Conservation (phyloP, 441 rosid species). For the Pelargonium cotyledonis region DNA sequence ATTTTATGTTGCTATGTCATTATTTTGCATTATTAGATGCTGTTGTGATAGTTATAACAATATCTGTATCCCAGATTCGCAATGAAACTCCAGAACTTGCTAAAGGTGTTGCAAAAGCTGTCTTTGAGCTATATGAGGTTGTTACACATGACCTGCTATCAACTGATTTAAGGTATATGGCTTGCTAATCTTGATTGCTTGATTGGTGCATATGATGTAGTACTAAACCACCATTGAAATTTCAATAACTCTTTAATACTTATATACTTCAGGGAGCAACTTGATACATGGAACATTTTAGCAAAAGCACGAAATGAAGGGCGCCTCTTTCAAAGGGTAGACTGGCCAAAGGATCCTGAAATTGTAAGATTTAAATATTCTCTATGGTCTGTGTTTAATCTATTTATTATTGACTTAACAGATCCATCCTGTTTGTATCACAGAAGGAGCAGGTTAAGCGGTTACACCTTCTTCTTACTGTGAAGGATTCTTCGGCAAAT, state of each 20-base stretch:
- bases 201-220: background rate
- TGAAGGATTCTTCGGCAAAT: constrained; percentile 89
- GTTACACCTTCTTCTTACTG: constrained; percentile 93
- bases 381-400: constrained; percentile 17
- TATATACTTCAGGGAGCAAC: constrained; percentile 67
- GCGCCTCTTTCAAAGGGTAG: constrained; percentile 77
- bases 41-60: constrained; percentile 8
- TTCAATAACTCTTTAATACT: constrained; percentile 13
- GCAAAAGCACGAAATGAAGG: constrained; percentile 82
- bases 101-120: constrained; percentile 88
- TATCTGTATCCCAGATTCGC: constrained; percentile 53
- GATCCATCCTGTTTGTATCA: constrained; percentile 22
- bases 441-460: constrained; percentile 97
- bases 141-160: constrained; percentile 90
- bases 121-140: constrained; percentile 73
- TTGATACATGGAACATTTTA: constrained; percentile 94
- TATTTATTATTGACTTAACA: constrained; percentile 21
- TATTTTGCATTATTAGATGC: constrained; percentile 14
- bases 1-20: constrained; percentile 15
- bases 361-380: constrained; percentile 47
- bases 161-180: constrained; percentile 65
- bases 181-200: constrained; percentile 12
- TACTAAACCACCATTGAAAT: constrained; percentile 6
- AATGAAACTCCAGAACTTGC: constrained; percentile 68
- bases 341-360: constrained; percentile 95